Percentiles rank a stretch among this genome's conserved stretches.
Evolutionary conservation across 805 yeast species (phyloP).

Genomic region (Nakazawaea sp.): DNA sequence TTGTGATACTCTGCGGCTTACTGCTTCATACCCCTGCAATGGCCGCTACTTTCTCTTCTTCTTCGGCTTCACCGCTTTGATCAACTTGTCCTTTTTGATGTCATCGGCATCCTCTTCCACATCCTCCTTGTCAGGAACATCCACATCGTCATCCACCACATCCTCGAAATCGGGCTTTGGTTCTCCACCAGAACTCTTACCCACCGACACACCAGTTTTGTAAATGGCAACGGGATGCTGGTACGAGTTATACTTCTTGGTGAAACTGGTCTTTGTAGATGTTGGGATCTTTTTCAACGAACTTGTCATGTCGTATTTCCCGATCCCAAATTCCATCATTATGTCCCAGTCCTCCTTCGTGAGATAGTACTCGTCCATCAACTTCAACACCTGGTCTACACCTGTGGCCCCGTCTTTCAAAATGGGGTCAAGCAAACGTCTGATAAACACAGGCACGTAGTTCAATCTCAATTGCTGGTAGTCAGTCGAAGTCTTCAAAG

Average conservation of each 20-base stretch:
- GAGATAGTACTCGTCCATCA: constrained; percentile 79
- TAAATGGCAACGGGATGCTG: constrained; percentile 84
- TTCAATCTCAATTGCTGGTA: constrained; percentile 68
- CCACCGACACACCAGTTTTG: constrained; percentile 60
- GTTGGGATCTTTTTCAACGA: constrained; percentile 61
- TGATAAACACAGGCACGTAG: constrained; percentile 60
- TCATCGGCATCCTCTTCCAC: constrained; percentile 42
- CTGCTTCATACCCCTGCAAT: too few species aligned
- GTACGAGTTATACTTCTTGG: constrained; percentile 70
- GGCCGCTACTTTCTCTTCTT: too few species aligned
- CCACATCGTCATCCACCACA: constrained; percentile 52
- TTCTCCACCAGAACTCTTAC: constrained; percentile 25
- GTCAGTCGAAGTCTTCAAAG: constrained; percentile 73
- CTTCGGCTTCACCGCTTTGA: constrained; percentile 43
- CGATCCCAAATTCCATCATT: constrained; percentile 77
- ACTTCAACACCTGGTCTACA: constrained; percentile 53
- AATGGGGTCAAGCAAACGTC: constrained; percentile 54
- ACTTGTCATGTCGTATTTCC: constrained; percentile 36
- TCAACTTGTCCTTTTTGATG: constrained; percentile 54
- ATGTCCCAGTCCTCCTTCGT: constrained; percentile 92
- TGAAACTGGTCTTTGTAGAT: constrained; percentile 76
- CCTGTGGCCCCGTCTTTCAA: constrained; percentile 51
- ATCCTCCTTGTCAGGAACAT: constrained; percentile 28
- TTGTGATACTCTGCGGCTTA: too few species aligned
- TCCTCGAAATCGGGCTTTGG: constrained; percentile 63